These are phyloP conservation scores for Gossypium ekmanianum DNA, from an alignment of 345 rosid genomes.

Conservation along the genomic window DNA sequence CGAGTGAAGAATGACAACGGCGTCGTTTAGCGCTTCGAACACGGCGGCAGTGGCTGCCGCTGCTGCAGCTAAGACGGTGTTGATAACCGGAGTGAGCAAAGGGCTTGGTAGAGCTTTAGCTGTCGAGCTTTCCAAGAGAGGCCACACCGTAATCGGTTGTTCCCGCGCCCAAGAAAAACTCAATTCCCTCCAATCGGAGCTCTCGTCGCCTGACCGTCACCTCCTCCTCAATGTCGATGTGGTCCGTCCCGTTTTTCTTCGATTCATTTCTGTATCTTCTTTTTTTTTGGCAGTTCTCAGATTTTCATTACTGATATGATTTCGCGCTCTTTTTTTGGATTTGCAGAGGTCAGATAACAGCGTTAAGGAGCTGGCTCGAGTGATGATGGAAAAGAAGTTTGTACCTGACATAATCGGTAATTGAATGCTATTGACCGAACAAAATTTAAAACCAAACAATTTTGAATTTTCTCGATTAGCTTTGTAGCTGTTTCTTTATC, in stretches of 20 bases:
- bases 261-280: background rate
- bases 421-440: background rate
- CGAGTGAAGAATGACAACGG: slow-evolving; percentile 22
- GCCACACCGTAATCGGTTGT: slow-evolving; percentile 87
- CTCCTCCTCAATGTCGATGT: slow-evolving; percentile 77
- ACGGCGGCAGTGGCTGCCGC: slow-evolving; percentile 28
- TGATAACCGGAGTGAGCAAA: slow-evolving; percentile 87
- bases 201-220: slow-evolving; percentile 48
- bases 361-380: slow-evolving; percentile 67
- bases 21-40: slow-evolving; percentile 34
- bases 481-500: background rate
- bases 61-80: slow-evolving; percentile 37
- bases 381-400: slow-evolving; percentile 73
- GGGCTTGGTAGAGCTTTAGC: slow-evolving; percentile 93
- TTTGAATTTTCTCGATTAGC: background rate
- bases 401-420: slow-evolving; percentile 86
- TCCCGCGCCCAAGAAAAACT: slow-evolving; percentile 79
- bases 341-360: slow-evolving; percentile 65
- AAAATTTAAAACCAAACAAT: background rate
- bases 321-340: background rate
- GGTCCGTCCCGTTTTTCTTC: slow-evolving; percentile 30
- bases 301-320: background rate
- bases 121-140: slow-evolving; percentile 75
- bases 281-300: background rate
- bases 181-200: slow-evolving; percentile 58